Percentiles rank a stretch among this genome's conserved stretches.
phyloP scores from a whole-genome alignment of 2,329 filamentous ascomycete genomes.

The Malbranchea zuffiana region DNA sequence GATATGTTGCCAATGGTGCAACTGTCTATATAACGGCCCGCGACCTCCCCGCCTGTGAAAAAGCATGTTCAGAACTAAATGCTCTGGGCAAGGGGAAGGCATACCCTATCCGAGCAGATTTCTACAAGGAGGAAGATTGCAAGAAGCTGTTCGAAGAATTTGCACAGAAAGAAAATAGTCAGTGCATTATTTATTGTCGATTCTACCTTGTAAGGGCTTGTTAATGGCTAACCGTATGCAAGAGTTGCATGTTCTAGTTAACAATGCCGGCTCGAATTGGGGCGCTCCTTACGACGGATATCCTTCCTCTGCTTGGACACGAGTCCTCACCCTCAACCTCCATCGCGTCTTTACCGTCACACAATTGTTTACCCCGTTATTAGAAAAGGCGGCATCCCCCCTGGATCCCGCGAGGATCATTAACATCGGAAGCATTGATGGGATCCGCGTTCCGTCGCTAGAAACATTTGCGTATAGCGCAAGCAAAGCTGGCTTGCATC shows the following conservation, averaged over 20 bases:
- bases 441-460: slow-evolving; percentile 41
- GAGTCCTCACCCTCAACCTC: slow-evolving; percentile 45
- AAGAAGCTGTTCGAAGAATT: slow-evolving; percentile 40
- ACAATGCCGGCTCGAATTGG: slow-evolving; percentile 46
- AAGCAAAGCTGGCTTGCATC: slow-evolving; percentile 44
- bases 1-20: slow-evolving; percentile 43
- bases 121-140: slow-evolving; percentile 43
- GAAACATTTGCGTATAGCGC: slow-evolving; percentile 45
- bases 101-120: slow-evolving; percentile 41
- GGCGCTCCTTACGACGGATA: slow-evolving; percentile 49
- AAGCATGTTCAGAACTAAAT: slow-evolving; percentile 39
- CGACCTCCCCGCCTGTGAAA: slow-evolving; percentile 41
- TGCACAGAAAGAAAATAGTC: slow-evolving; percentile 43
- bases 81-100: slow-evolving; percentile 42
- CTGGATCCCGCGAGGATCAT: slow-evolving; percentile 40
- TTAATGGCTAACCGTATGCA: slow-evolving; percentile 31
- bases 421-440: slow-evolving; percentile 46
- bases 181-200: slow-evolving; percentile 53
- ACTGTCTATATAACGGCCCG: slow-evolving; percentile 45
- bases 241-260: slow-evolving; percentile 41
- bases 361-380: slow-evolving; percentile 38
- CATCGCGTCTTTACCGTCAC: slow-evolving; percentile 43
- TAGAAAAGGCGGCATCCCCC: slow-evolving; percentile 37
- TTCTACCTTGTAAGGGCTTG: slow-evolving; percentile 40
- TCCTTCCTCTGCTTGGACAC: slow-evolving; percentile 47